Evolutionary conservation across 768 basidiomycete genomes (phyloP).

Genomic region (Kwoniella heveanensis): DNA sequence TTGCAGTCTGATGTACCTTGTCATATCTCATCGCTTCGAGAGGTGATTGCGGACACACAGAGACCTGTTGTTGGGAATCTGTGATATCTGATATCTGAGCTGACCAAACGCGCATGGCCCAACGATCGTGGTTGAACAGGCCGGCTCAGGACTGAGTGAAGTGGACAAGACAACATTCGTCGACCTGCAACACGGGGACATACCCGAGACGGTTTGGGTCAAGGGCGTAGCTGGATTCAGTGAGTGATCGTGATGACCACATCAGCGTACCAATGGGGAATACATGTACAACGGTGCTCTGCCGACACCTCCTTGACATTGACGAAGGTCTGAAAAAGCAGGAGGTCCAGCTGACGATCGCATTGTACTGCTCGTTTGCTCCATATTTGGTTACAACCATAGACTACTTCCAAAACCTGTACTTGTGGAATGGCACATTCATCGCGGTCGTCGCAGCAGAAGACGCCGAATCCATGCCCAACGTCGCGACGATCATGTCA

Average conservation of each 20-base stretch:
- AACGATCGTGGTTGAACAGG: no score
- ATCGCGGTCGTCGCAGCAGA: conserved; percentile 23
- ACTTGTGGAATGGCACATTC: conserved; percentile 39
- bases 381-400: no score
- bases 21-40: no score
- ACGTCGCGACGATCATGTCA: conserved; percentile 31
- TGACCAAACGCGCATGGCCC: not conserved
- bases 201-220: conserved; percentile 31
- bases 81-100: not conserved
- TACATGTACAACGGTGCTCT: no score
- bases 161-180: conserved; percentile 15
- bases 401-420: conserved; percentile 38
- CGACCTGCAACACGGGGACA: conserved; percentile 5
- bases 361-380: no score
- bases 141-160: conserved; percentile 1
- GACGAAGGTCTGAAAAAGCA: no score
- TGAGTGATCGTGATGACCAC: no score
- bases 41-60: no score
- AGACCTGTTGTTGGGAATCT: not conserved
- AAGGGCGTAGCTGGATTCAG: conserved; percentile 40
- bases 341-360: not conserved
- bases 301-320: no score
- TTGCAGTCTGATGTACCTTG: no score
- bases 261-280: no score
- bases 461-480: conserved; percentile 24